A percentile compares a stretch with the other conserved stretches of the same genome.
phyloP scores from a whole-genome alignment of 179 eudicot species.

The Amaranthus tricolor region DNA sequence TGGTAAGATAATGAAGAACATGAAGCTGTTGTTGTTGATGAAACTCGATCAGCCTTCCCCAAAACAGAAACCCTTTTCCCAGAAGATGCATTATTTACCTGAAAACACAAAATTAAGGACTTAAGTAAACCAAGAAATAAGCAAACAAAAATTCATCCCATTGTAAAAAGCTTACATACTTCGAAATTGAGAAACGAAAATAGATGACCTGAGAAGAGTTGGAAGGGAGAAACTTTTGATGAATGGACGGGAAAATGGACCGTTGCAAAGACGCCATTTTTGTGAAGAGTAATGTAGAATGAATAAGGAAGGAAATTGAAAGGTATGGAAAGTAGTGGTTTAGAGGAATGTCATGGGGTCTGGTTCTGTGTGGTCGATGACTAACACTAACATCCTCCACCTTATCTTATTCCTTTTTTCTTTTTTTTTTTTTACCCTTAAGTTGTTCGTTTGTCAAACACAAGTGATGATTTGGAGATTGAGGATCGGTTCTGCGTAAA shows the following conservation, averaged over 20 bases:
- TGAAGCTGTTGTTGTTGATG: conserved; percentile 35
- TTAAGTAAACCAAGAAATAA: neutral
- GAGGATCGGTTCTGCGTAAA: too few relatives aligned
- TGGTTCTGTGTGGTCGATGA: conserved; percentile 22
- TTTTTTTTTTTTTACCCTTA: neutral
- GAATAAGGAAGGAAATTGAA: neutral
- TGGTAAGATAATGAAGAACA: conserved; percentile 30
- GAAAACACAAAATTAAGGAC: neutral
- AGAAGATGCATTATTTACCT: conserved; percentile 27
- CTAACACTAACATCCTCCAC: neutral
- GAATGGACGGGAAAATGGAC: conserved; percentile 28
- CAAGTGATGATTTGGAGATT: too few relatives aligned
- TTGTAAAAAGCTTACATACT: neutral
- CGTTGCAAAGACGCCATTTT: conserved; percentile 37
- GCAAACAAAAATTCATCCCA: neutral
- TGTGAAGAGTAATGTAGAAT: neutral
- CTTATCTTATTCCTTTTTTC: conserved; percentile 6
- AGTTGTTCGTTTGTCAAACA: too few relatives aligned
- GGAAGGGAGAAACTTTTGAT: conserved; percentile 21
- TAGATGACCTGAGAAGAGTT: conserved; percentile 29
- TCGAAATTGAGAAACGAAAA: neutral
- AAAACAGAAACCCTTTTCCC: conserved; percentile 45
- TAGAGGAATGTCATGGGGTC: conserved; percentile 17
- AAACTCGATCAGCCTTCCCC: conserved; percentile 52
- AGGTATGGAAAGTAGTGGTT: neutral